These are phyloP conservation scores for Biscutella auriculata DNA, from an alignment of 441 rosid genomes.

Conservation along the genomic window DNA sequence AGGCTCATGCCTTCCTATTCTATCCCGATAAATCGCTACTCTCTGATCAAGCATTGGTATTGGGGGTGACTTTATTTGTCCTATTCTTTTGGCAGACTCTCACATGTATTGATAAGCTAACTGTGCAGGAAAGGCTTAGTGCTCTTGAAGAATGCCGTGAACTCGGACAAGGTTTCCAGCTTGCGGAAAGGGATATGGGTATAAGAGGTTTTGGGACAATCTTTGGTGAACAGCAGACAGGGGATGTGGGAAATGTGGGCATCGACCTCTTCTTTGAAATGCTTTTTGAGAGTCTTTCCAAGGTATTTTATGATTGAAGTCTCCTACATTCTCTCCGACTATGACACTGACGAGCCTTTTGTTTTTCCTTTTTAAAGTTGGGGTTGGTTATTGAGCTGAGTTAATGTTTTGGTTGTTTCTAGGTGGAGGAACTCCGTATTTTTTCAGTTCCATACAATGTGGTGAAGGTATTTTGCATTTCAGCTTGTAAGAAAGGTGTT, in stretches of 20 bases:
- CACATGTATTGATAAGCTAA: conserved; percentile 23
- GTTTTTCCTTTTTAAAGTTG: neutral
- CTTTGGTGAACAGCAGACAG: conserved; percentile 97
- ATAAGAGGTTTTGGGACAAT: conserved; percentile 95
- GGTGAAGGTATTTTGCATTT: conserved; percentile 51
- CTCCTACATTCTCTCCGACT: neutral
- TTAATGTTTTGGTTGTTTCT: conserved; percentile 23
- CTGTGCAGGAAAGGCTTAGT: conserved; percentile 71
- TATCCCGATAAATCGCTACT: conserved; percentile 73
- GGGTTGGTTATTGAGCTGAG: conserved; percentile 19
- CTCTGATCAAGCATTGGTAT: conserved; percentile 74
- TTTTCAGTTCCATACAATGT: conserved; percentile 58
- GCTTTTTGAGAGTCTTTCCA: conserved; percentile 94
- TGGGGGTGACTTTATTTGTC: conserved; percentile 9
- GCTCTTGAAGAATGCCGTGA: conserved; percentile 88
- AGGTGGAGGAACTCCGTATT: conserved; percentile 84
- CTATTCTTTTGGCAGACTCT: neutral
- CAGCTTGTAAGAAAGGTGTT: neutral
- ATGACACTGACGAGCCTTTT: conserved; percentile 15
- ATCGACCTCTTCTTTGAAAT: conserved; percentile 95
- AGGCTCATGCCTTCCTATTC: conserved; percentile 91
- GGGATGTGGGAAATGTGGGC: conserved; percentile 95
- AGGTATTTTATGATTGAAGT: conserved; percentile 33
- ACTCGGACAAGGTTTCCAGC: conserved; percentile 98
- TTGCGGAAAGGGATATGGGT: conserved; percentile 98